Conservation (phyloP, 768 basidiomycete species). For the Hericium rajendrae region DNA sequence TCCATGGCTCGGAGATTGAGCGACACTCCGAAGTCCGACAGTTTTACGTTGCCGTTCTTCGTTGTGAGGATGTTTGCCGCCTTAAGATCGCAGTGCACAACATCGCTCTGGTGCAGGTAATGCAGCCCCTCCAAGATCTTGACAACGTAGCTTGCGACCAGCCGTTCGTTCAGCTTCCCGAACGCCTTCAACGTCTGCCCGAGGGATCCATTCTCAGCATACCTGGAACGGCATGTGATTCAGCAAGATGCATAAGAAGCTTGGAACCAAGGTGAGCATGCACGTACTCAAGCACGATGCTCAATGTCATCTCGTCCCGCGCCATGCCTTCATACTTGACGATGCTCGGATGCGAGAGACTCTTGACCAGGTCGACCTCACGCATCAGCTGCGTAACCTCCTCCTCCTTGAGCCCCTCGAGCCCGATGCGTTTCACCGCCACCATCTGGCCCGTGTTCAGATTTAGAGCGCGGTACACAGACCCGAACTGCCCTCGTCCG, state of each 20-base stretch:
- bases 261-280: slow-evolving; percentile 4
- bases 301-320: slow-evolving; percentile 78
- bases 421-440: slow-evolving; percentile 93
- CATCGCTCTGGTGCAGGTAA: slow-evolving; percentile 82
- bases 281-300: slow-evolving; percentile 88
- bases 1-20: slow-evolving; percentile 90
- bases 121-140: slow-evolving; percentile 95
- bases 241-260: slow-evolving; percentile 6
- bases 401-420: slow-evolving; percentile 84
- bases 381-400: slow-evolving; percentile 88
- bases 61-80: slow-evolving; percentile 98
- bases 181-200: slow-evolving; percentile 90
- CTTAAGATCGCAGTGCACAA: slow-evolving; percentile 97
- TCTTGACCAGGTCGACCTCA: slow-evolving; percentile 89
- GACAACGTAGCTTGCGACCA: slow-evolving; percentile 88
- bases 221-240: slow-evolving; percentile 39
- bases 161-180: slow-evolving; percentile 84
- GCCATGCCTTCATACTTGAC: slow-evolving; percentile 98
- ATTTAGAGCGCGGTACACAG: slow-evolving; percentile 91
- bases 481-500: slow-evolving; percentile 92
- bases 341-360: slow-evolving; percentile 87
- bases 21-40: slow-evolving; percentile 96
- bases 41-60: slow-evolving; percentile 94
- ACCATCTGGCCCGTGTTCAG: slow-evolving; percentile 93
- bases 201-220: slow-evolving; percentile 92